Conservation (phyloP, 2,329 filamentous ascomycete species). For the Botrytis fabae region DNA sequence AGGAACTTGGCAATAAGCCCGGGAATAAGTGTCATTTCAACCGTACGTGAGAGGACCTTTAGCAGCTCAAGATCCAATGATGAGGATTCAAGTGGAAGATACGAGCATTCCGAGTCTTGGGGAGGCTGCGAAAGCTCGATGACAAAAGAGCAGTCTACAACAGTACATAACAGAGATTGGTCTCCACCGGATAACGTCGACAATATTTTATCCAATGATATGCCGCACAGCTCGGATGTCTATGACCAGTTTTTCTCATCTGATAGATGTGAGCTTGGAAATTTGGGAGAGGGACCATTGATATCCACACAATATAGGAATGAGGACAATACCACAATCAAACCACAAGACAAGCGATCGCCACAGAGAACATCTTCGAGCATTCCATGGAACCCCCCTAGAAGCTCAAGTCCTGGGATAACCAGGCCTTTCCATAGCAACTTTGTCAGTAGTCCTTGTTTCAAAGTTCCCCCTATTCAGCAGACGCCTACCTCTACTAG, state of each 20-base stretch:
- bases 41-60: not conserved
- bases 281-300: not conserved
- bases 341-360: not conserved
- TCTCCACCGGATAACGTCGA: not conserved
- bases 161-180: not conserved
- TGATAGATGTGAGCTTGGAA: not conserved
- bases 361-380: conserved; percentile 10
- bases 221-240: not conserved
- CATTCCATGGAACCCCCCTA: conserved; percentile 17
- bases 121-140: not conserved
- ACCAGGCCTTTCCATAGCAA: not conserved
- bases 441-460: too few relatives aligned
- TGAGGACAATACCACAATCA: not conserved
- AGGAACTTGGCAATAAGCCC: conserved; percentile 30
- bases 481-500: not conserved
- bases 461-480: not conserved
- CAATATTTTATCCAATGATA: not conserved
- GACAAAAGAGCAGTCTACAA: not conserved
- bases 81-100: not conserved
- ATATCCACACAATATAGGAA: not conserved
- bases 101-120: not conserved
- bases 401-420: not conserved
- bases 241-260: not conserved
- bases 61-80: not conserved
- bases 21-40: conserved; percentile 30